Base-by-base conservation (phyloP, 169 alveolate genomes). In the Blepharisma undulans region DNA sequence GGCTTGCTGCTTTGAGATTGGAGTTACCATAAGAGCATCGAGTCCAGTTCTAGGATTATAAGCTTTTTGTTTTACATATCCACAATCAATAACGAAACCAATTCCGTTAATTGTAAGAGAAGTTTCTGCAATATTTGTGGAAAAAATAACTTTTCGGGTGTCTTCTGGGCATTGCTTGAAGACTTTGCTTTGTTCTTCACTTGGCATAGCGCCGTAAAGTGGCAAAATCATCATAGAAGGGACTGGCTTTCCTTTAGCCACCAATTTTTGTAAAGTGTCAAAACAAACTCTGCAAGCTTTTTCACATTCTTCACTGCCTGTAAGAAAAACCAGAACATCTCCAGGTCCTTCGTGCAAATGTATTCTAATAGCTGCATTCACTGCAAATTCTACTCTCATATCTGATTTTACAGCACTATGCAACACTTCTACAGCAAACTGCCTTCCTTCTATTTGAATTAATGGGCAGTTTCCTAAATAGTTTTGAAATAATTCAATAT, bases 11-110 rank as follows among this genome's bases (percentile, higher is more conserved):
- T 98, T 97, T 59, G 99, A 97, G 79, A 99, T 99, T 0, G 99
- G 99, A 30, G 99, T 97, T 27, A 99, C 99, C 59, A 99, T 96
- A 48, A 99, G 97, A 72, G 99, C 97, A 94, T 99, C 99, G 29
- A 99, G 98, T 90, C 99, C 96, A n/a, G 99, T 97, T 85, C 99
- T 95, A 10, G 99, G 99, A 92, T 99, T 99, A 96, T 98, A 99
- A 71, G 99, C 99, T 95, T 99, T 99, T 95, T 99, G 99, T 93
- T 99, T 99, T n/a, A 99, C 96, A 96, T 99, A 95, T 3, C 98
- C 98, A 86, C 97, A 93, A 77, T 97, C 98, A 32, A 96, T 95
- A 0, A 97, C 98, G 94, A 93, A 96, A 10, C 97, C 98, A 59
- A 97, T 94, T 21, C 96, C 96, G 91, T 95, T 95, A 34, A 97